Percentiles rank a stretch among this genome's conserved stretches.
phyloP scores from a whole-genome alignment of 2,329 filamentous ascomycete species.

The Botrytis pseudocinerea region DNA sequence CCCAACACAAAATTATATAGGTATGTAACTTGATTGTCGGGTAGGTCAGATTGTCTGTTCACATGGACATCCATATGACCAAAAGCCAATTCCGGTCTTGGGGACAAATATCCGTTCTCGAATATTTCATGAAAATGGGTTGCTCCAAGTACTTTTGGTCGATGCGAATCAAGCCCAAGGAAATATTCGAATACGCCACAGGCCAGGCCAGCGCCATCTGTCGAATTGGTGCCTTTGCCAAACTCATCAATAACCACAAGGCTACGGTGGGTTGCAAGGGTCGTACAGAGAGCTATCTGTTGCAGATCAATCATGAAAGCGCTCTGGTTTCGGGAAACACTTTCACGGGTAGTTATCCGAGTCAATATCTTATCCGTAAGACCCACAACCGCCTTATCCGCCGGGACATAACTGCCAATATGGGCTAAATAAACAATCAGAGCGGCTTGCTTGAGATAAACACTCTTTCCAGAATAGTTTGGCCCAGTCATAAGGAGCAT shows the following conservation, averaged over 20 bases:
- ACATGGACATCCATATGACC: slow-evolving; percentile 72
- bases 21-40: slow-evolving; percentile 67
- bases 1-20: slow-evolving; percentile 71
- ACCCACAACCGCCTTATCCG: slow-evolving; percentile 72
- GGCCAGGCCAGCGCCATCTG: slow-evolving; percentile 60
- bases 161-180: slow-evolving; percentile 46
- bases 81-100: slow-evolving; percentile 55
- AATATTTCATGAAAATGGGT: slow-evolving; percentile 74
- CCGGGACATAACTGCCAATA: slow-evolving; percentile 89
- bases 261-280: slow-evolving; percentile 71
- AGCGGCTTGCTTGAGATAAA: slow-evolving; percentile 91
- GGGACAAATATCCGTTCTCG: slow-evolving; percentile 57
- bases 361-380: slow-evolving; percentile 92
- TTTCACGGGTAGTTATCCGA: slow-evolving; percentile 73
- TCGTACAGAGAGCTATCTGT: slow-evolving; percentile 77
- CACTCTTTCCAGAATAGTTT: slow-evolving; percentile 95
- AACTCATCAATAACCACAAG: slow-evolving; percentile 94
- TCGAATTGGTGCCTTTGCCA: slow-evolving; percentile 61
- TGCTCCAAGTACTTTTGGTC: slow-evolving; percentile 60
- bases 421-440: slow-evolving; percentile 91
- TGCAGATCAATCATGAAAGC: slow-evolving; percentile 78
- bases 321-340: slow-evolving; percentile 58
- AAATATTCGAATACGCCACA: slow-evolving; percentile 60
- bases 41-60: slow-evolving; percentile 51
- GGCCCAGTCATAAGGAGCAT: slow-evolving; percentile 85